phyloP scores from a whole-genome alignment of 768 basidiomycete genomes.

The Infundibulicybe gibba region DNA sequence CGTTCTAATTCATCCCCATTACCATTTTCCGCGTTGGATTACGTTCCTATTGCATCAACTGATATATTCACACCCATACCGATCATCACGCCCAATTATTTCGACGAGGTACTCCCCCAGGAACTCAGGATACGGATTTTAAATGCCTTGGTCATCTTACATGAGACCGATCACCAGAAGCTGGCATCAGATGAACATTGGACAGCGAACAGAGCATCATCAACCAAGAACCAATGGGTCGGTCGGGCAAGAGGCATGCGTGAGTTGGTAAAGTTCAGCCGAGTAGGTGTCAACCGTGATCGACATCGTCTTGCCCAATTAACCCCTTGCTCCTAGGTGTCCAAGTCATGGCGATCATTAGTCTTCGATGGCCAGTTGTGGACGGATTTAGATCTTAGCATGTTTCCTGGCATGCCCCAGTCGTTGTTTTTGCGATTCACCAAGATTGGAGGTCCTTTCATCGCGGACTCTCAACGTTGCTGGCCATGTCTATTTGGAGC shows the following conservation, averaged over 20 bases:
- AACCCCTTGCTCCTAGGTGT: conserved; percentile 48
- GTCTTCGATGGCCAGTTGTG: conserved; percentile 89
- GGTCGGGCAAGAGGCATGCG: conserved; percentile 71
- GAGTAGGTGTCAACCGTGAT: conserved; percentile 47
- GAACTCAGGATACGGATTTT: conserved; percentile 69
- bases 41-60: conserved; percentile 43
- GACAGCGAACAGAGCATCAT: conserved; percentile 58
- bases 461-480: conserved; percentile 56
- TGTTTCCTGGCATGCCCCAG: conserved; percentile 56
- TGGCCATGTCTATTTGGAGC: conserved; percentile 52
- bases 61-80: conserved; percentile 53
- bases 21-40: conserved; percentile 58
- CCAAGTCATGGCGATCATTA: conserved; percentile 69
- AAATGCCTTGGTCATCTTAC: conserved; percentile 46
- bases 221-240: conserved; percentile 65
- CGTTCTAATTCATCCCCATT: conserved; percentile 66
- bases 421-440: conserved; percentile 51
- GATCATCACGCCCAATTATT: conserved; percentile 48
- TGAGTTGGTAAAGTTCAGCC: conserved; percentile 75
- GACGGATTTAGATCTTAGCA: conserved; percentile 56
- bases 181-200: conserved; percentile 45
- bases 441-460: conserved; percentile 58
- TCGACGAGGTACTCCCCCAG: conserved; percentile 67
- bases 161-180: conserved; percentile 55
- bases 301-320: not conserved